phyloP scores from a whole-genome alignment of 371 early-diverging fungal genomes.

The Actinomucor elegans region DNA sequence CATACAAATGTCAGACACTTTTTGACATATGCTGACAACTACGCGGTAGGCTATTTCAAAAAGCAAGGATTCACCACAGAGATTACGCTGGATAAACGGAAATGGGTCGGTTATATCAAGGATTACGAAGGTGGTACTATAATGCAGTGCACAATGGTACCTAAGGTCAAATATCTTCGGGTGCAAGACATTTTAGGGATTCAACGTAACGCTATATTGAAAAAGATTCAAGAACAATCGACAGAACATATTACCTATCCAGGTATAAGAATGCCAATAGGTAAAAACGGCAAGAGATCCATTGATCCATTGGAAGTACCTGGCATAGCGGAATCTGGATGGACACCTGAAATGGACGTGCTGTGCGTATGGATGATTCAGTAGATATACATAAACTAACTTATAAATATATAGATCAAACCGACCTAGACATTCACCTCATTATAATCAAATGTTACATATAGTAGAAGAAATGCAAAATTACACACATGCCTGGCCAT shows the following conservation, averaged over 20 bases:
- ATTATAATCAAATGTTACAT: constrained; percentile 70
- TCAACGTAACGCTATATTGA: constrained; percentile 78
- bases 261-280: constrained; percentile 69
- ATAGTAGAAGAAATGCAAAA: constrained; percentile 77
- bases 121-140: constrained; percentile 99
- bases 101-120: constrained; percentile 99
- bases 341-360: constrained; percentile 87
- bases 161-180: constrained; percentile 57
- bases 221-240: constrained; percentile 77
- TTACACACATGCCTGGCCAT: constrained; percentile 95
- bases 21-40: constrained; percentile 99
- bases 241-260: constrained; percentile 79
- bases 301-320: constrained; percentile 67
- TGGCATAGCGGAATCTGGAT: constrained; percentile 89
- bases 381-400: neutral
- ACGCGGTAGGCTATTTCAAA: constrained; percentile 99
- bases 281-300: constrained; percentile 42
- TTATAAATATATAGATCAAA: constrained; percentile 36
- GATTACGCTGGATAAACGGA: constrained; percentile 86
- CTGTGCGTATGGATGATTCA: constrained; percentile 25
- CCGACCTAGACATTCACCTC: constrained; percentile 53
- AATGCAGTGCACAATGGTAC: constrained; percentile 81
- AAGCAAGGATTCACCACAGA: constrained; percentile 99
- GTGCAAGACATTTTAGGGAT: constrained; percentile 59
- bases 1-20: constrained; percentile 82